Evolutionary conservation across 2,329 filamentous ascomycete species (phyloP), one percentile per base, ranked within the genome.

Genomic region (Scopulariopsis brevicaulis): DNA sequence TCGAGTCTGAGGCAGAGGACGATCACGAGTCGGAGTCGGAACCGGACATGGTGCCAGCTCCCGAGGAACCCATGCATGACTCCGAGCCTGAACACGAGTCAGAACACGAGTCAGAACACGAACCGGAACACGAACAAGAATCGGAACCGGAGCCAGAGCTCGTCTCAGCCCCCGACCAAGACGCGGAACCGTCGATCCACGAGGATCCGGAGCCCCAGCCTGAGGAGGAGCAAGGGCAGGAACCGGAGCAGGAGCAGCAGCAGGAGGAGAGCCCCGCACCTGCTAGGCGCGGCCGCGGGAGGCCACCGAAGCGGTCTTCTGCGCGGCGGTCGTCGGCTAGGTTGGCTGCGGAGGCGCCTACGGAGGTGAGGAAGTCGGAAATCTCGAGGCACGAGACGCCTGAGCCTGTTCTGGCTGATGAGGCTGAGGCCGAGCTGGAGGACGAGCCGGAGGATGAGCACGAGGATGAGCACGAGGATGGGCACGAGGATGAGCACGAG

Each of bases 201-300:
- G 58, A 62, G 7, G 60, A 61, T 53, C 22, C 58, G 28, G 70
- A 69, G 3, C 69, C 72, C 2, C 46, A 32, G 32, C 51, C 24
- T 3, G 51, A 28, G 20, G 10, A n/a, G 28, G 24, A 28, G 50
- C 50, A 28, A 34, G 51, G 32, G 28, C 8, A 10, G n/a, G n/a
- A 51, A n/a, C 20, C 2, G 28, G 28, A 32, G 28, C 28, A 32
- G 28, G 28, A 32, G 8, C 28, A 4, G 28, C 4, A 32, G 28
- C 28, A 32, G 4, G 28, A 32, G 4, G 28, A 32, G 28, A 32
- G 28, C 28, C 28, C 28, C 28, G 53, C 43, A 12, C 46, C 54
- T 4, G 58, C 24, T 12, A 59, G 50, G 60, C 59, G 40, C 37
- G 51, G 18, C 15, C 56, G 37, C 28, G 57, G 14, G 22, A 34